These are phyloP conservation scores for Populus nigra DNA, from an alignment of 345 rosid species.

Conservation along the genomic window DNA sequence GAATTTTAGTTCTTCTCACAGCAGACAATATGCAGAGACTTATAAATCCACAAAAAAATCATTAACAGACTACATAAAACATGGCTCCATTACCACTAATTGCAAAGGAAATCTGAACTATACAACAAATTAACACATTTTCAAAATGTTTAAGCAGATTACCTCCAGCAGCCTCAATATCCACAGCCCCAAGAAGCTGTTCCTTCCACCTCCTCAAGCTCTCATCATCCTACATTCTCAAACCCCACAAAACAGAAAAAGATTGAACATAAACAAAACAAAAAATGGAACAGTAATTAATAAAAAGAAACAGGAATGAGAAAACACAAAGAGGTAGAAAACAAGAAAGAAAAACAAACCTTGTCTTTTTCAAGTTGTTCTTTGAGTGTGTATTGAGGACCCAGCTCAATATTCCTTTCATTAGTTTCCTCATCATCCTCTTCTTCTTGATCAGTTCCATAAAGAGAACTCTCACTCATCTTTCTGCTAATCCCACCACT, in stretches of 20 bases:
- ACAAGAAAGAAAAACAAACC: slow-evolving; percentile 28
- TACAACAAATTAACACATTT: not conserved
- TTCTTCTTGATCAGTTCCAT: slow-evolving; percentile 35
- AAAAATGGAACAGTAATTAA: not conserved
- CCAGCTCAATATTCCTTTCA: slow-evolving; percentile 51
- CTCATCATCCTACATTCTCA: slow-evolving; percentile 65
- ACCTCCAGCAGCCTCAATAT: slow-evolving; percentile 73
- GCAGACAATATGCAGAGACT: not conserved
- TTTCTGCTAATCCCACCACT: slow-evolving; percentile 26
- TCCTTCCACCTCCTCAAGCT: slow-evolving; percentile 96
- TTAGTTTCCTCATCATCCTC: slow-evolving; percentile 58
- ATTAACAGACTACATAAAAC: not conserved
- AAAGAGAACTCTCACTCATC: slow-evolving; percentile 40
- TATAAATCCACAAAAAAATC: not conserved
- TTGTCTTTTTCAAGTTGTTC: slow-evolving; percentile 71
- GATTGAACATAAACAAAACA: not conserved
- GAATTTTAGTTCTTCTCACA: not conserved
- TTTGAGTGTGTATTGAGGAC: slow-evolving; percentile 63
- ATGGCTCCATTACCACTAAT: not conserved
- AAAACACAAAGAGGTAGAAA: not conserved
- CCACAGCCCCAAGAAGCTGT: slow-evolving; percentile 80
- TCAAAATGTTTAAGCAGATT: not conserved
- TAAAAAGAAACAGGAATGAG: not conserved
- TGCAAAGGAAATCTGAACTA: not conserved
- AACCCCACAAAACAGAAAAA: not conserved